A percentile compares a stretch with the other conserved stretches of the same genome.
These are phyloP conservation scores for Hypoxylon subgilvum DNA, from an alignment of 495 filamentous ascomycete genomes.

Conservation along the genomic window DNA sequence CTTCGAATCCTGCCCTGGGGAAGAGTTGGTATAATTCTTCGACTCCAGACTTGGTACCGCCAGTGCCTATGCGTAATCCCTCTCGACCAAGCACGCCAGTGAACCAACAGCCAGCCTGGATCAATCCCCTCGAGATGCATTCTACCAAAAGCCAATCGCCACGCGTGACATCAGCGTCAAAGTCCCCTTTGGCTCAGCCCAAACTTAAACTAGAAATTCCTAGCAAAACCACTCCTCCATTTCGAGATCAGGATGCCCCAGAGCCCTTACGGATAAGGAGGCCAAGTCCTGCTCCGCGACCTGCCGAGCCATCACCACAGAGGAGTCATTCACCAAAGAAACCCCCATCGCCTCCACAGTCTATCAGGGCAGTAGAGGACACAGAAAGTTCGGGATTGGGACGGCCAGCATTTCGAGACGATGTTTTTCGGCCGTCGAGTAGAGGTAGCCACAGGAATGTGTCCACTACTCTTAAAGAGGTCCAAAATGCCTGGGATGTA, in stretches of 20 bases:
- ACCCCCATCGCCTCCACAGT: constrained; percentile 39
- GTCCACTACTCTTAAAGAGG: constrained; percentile 27
- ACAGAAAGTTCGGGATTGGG: constrained; percentile 8
- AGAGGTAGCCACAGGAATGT: constrained; percentile 20
- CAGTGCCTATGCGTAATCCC: constrained; percentile 34
- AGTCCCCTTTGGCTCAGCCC: constrained; percentile 43
- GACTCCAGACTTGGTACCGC: constrained; percentile 36
- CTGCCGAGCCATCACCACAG: background rate
- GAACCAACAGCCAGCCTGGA: constrained; percentile 44
- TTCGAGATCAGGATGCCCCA: constrained; percentile 41
- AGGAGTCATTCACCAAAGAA: constrained; percentile 27
- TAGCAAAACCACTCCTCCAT: constrained; percentile 34
- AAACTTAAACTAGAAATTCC: constrained; percentile 37
- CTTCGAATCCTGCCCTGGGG: constrained; percentile 50
- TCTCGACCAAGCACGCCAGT: constrained; percentile 40
- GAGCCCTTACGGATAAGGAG: constrained; percentile 41
- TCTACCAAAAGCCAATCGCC: constrained; percentile 33
- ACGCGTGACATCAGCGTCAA: constrained; percentile 23
- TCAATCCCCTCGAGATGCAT: constrained; percentile 51
- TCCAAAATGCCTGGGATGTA: constrained; percentile 20
- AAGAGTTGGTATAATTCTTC: constrained; percentile 38
- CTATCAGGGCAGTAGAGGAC: constrained; percentile 19
- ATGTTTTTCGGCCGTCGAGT: constrained; percentile 20
- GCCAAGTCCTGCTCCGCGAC: constrained; percentile 12
- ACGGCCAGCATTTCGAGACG: constrained; percentile 5